phyloP scores from a whole-genome alignment of 2,329 filamentous ascomycete genomes.

The Epichloe aotearoae region DNA sequence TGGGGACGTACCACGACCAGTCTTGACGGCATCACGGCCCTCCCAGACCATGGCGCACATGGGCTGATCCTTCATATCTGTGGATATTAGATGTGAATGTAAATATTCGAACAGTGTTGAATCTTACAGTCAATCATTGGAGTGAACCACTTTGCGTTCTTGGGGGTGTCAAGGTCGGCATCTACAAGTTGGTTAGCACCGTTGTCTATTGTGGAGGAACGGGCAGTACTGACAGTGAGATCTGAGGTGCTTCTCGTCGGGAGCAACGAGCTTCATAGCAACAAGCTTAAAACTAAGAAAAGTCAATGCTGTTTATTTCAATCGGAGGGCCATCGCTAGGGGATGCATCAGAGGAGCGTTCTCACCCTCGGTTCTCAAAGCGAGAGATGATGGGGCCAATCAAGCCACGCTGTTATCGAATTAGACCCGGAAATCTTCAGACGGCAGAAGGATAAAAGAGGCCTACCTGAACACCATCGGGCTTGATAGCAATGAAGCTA shows the following conservation, averaged over 20 bases:
- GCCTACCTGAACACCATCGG: conserved; percentile 93
- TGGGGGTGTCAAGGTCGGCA: conserved; percentile 52
- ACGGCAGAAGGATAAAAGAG: neutral
- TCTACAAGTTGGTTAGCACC: conserved; percentile 34
- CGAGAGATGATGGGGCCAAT: conserved; percentile 94
- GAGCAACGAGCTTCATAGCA: conserved; percentile 88
- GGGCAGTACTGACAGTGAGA: conserved; percentile 57
- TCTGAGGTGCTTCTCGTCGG: conserved; percentile 92
- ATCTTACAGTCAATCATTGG: conserved; percentile 83
- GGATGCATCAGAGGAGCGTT: neutral
- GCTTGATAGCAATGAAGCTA: conserved; percentile 99
- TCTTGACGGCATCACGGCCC: conserved; percentile 97
- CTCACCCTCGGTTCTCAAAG: conserved; percentile 91
- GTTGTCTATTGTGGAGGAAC: conserved; percentile 4
- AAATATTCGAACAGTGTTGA: neutral
- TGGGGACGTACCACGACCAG: conserved; percentile 61
- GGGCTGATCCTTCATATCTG: conserved; percentile 30
- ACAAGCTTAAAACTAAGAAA: conserved; percentile 67
- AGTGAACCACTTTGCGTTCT: conserved; percentile 91
- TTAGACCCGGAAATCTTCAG: neutral
- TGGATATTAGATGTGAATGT: neutral
- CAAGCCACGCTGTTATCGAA: conserved; percentile 65
- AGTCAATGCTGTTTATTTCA: conserved; percentile 1
- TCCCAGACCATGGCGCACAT: conserved; percentile 99
- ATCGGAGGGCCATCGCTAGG: neutral